phyloP scores from a whole-genome alignment of 192 early-diverging fungal genomes.

The Pilobolus umbonatus region DNA sequence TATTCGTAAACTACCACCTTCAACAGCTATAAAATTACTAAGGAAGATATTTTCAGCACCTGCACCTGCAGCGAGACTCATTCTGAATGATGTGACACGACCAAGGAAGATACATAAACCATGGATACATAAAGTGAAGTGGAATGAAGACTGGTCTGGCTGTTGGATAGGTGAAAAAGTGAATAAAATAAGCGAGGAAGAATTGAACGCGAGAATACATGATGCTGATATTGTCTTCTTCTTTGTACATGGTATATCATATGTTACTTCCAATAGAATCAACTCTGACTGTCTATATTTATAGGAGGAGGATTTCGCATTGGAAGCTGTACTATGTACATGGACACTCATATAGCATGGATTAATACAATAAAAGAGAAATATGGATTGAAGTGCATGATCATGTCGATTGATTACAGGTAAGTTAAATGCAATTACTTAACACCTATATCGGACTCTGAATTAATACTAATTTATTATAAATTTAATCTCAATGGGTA shows the following conservation, averaged over 20 bases:
- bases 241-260: conserved; percentile 32
- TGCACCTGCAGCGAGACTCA: conserved; percentile 30
- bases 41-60: conserved; percentile 34
- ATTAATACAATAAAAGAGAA: conserved; percentile 27
- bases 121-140: conserved; percentile 27
- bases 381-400: conserved; percentile 26
- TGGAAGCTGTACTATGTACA: conserved; percentile 35
- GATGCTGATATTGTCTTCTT: conserved; percentile 33
- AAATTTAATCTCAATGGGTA: neutral
- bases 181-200: neutral
- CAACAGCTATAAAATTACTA: conserved; percentile 29
- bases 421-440: neutral
- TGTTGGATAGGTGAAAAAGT: conserved; percentile 39
- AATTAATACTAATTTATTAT: neutral
- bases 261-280: neutral
- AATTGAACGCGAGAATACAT: conserved; percentile 13
- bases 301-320: conserved; percentile 41
- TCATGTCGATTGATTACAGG: conserved; percentile 37
- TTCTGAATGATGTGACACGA: conserved; percentile 33
- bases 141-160: conserved; percentile 29
- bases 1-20: conserved; percentile 32
- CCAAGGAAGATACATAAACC: conserved; percentile 29
- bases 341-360: conserved; percentile 35
- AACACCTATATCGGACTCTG: neutral
- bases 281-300: neutral